Base-by-base conservation (phyloP, 2,329 filamentous ascomycete genomes). In the Penicillium paneum region DNA sequence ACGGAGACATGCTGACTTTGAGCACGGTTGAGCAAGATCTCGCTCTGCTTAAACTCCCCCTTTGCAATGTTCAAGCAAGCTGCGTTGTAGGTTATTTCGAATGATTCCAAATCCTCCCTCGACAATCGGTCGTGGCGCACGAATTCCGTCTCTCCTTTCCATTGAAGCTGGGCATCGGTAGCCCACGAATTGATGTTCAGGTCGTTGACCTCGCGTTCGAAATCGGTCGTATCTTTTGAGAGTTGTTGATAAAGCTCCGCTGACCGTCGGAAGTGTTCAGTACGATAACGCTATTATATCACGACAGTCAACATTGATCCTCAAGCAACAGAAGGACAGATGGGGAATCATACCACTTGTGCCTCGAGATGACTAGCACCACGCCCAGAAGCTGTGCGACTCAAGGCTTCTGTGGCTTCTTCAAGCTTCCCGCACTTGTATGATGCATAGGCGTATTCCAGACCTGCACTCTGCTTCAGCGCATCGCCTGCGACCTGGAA, bases 21-120 rank as follows among this genome's bases (percentile, higher is more conserved):
- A 28, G 84, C 82, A 55, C 83, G 76, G 69, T 79, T 83, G 54
- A 87, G 68, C 53, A 86, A 74, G 31, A 86, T 70, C 57, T 84
- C 81, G 21, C 76, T 83, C 63, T 85, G 81, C 3, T 72, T 76
- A 43, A 85, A 73, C 62, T 84, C 81, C 39, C 83, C 83, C 61
- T 81, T 78, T 36, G 83, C 83, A 65, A 87, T 83, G 64, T 81
- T 82, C 53, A 79, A 77, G 67, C 84, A 87, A 34, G 83, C 84
- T 8, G 82, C 81, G 69, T 87, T 87, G 70, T 84, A 87, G 3
- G 83, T 79, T 4, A 81, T 86, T 68, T 87, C 84, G 56, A 87
- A 87, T 0, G 81, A 78, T 56, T 86, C 82, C 50, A 87, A 66
- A 64, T 86, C 84, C 63, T 85, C 83, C 61, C 81, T 75, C 19